Base-by-base conservation (phyloP, 2,329 filamentous ascomycete genomes). In the Fusarium sp. region DNA sequence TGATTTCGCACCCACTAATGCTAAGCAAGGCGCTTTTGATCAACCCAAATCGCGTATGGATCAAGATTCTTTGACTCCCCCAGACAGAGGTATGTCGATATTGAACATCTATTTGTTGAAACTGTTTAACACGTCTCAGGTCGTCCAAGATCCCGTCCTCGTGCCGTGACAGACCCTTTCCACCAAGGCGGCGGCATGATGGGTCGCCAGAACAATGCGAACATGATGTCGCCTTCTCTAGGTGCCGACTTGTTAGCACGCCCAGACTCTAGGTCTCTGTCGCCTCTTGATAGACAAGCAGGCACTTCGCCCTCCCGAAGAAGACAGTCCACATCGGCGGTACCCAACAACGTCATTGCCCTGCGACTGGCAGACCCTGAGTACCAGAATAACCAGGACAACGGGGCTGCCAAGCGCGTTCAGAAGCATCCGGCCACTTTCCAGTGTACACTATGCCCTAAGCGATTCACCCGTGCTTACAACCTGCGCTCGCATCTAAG, bases 341-440 rank as follows among this genome's bases (percentile, higher is more conserved):
- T 89, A 6, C 87, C 87, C 4, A 89, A 88, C 55, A 90, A 89
- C 61, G 83, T 87, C 1, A 88, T 97, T 76, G 96, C 97, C n/a
- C 84, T 98, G 43, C 93, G 94, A 66, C 87, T 98, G 18, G 95
- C 94, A 13, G 94, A 98, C 79, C 94, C 94, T 1, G 91, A 94
- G 45, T 92, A 95, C 67, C 92, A 94, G 58, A 90, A 88, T 25
- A 86, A 88, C 7, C 87, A 87, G 56, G 83, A 87, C 15, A 83
- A 83, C 46, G 89, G 91, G 49, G 86, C 84, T 41, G 82, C 89
- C 8, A 97, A 96, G 78, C 90, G 96, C n/a, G 90, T 94, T 1
- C 96, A 99, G 80, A 99, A 99, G 78, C 96, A 99, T 74, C 96
- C 96, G 1, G 96, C 96, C 9, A 99, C 94, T 0, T 99, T 98